These are phyloP conservation scores for Rhodamnia argentea DNA, from an alignment of 345 rosid genomes.

Conservation along the genomic window DNA sequence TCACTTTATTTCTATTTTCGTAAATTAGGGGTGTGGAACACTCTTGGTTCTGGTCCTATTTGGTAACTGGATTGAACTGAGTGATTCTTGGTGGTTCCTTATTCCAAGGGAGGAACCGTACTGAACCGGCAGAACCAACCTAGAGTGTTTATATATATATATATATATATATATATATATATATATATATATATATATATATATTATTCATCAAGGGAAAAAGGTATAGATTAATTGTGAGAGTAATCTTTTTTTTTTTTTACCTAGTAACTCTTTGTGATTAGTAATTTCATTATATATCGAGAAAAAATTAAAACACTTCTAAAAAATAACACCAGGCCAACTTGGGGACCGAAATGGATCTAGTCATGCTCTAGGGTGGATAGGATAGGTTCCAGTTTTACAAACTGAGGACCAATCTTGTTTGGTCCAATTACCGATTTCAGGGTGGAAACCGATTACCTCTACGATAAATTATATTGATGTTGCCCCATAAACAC, in stretches of 20 bases:
- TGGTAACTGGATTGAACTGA: accelerated
- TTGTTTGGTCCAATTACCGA: accelerated
- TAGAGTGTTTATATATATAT: not conserved
- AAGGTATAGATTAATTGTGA: not conserved
- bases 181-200: not conserved
- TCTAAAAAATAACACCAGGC: not conserved
- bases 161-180: not conserved
- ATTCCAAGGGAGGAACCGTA: not conserved
- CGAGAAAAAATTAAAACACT: not conserved
- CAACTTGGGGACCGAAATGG: accelerated
- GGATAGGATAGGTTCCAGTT: not conserved
- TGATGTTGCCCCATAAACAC: not conserved
- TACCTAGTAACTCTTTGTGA: not conserved
- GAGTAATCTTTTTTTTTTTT: not conserved
- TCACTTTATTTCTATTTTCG: not conserved
- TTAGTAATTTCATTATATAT: not conserved
- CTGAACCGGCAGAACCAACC: not conserved
- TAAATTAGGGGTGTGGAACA: not conserved
- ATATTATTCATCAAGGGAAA: not conserved
- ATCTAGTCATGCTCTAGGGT: accelerated
- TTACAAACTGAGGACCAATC: accelerated
- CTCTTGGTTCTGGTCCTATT: accelerated
- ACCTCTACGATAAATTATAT: not conserved
- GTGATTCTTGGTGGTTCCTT: not conserved
- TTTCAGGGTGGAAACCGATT: not conserved